A percentile compares a stretch with the other conserved stretches of the same genome.
phyloP scores from a whole-genome alignment of 108 stramenopile genomes.

The Mediolabrus comicus region DNA sequence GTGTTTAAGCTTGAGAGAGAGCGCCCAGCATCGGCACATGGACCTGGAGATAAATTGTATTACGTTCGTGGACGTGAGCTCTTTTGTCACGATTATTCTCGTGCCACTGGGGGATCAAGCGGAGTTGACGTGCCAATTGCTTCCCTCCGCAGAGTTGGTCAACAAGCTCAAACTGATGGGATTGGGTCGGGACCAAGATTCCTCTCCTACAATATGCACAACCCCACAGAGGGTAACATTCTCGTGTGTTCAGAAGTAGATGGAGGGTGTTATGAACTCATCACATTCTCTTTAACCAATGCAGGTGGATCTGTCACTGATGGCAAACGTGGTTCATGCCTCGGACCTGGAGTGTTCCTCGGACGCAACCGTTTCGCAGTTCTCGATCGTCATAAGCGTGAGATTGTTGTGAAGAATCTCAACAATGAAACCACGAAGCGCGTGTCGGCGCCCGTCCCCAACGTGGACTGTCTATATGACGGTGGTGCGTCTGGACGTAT shows the following conservation, averaged over 20 bases:
- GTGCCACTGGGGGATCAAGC: conserved; percentile 50
- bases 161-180: conserved; percentile 90
- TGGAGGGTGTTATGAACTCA: conserved; percentile 95
- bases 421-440: conserved; percentile 95
- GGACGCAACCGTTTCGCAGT: conserved; percentile 96
- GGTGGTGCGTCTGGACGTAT: conserved; percentile 95
- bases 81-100: conserved; percentile 88
- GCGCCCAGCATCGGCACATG: conserved; percentile 88
- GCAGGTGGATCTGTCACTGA: conserved; percentile 84
- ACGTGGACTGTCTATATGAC: conserved; percentile 89
- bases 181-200: conserved; percentile 91
- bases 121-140: conserved; percentile 92
- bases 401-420: conserved; percentile 95
- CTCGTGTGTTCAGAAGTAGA: conserved; percentile 89
- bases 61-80: conserved; percentile 97
- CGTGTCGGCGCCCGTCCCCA: conserved; percentile 89
- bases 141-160: conserved; percentile 87
- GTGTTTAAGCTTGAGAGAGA: conserved; percentile 99
- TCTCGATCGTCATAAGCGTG: conserved; percentile 89
- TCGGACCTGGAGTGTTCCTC: conserved; percentile 93
- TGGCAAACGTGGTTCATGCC: conserved; percentile 88
- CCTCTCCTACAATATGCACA: conserved; percentile 94
- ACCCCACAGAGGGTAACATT: conserved; percentile 90
- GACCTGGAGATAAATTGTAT: conserved; percentile 78
- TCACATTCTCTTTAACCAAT: conserved; percentile 84